These are phyloP conservation scores for Typha latifolia DNA, from an alignment of 176 grass and related monocot genomes.

Conservation along the genomic window DNA sequence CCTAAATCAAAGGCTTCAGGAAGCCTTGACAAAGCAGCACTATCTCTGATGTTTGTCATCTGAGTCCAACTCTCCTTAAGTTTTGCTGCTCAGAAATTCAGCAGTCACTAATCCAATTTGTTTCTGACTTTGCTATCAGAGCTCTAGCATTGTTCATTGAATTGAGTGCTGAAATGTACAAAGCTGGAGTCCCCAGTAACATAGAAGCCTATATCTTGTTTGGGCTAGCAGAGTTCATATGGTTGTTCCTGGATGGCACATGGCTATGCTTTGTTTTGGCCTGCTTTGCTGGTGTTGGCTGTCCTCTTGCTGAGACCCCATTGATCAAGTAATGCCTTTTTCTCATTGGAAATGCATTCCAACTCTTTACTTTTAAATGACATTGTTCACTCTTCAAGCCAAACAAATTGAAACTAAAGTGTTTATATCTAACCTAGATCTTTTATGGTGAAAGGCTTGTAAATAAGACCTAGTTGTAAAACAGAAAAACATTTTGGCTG, in stretches of 20 bases:
- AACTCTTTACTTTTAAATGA: not conserved
- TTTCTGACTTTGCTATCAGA: slow-evolving; percentile 23
- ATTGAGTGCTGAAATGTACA: slow-evolving; percentile 80
- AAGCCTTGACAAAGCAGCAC: slow-evolving; percentile 32
- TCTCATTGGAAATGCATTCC: no score
- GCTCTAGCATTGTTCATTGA: slow-evolving; percentile 68
- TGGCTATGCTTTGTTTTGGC: slow-evolving; percentile 83
- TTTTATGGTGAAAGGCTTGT: no score
- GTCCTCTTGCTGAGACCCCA: slow-evolving; percentile 73
- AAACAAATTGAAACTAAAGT: no score
- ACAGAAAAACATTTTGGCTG: no score
- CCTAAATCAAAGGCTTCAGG: slow-evolving; percentile 38
- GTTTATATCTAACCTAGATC: no score
- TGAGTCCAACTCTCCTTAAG: not conserved
- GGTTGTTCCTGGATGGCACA: slow-evolving; percentile 68
- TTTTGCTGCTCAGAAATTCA: no score
- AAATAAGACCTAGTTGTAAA: no score
- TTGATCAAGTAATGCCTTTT: slow-evolving; percentile 53
- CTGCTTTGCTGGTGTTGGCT: slow-evolving; percentile 61
- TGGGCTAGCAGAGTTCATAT: slow-evolving; percentile 52
- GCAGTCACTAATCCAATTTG: not conserved
- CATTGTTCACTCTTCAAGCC: not conserved
- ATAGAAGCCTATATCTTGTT: slow-evolving; percentile 57
- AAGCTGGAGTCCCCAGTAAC: slow-evolving; percentile 47
- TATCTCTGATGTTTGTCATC: slow-evolving; percentile 42